Evolutionary conservation across 2,329 filamentous ascomycete species (phyloP), one percentile per base, ranked within the genome.

Genomic region (Aureobasidium sp.): DNA sequence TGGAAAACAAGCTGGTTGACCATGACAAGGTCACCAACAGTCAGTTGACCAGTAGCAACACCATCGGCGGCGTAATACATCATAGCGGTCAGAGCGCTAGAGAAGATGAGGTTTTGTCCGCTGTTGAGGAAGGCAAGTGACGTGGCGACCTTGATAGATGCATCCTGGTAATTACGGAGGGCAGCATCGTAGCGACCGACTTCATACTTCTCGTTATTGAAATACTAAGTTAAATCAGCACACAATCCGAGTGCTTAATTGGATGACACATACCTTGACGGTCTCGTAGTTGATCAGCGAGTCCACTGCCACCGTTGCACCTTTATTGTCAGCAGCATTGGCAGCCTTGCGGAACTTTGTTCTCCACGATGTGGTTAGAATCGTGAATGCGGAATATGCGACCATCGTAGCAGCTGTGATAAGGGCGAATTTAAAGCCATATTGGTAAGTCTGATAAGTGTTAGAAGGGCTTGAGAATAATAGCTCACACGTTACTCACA

Each of bases 1-100:
- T 98, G 93, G 72, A 98, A 98, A 55, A 98, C 90, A 16, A 98
- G 83, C 74, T 97, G 93, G 69, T 98, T 98, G 61, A 98, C 89
- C 88, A 98, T 94, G 66, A 98, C 93, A 27, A 98, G 77, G 66
- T 98, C 94, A 55, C 93, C 93, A 12, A 98, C 90, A 0, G 91
- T 96, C 62, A 98, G 72, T 5, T 76, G 74, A 12, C 91, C 91
- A 3, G 74, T 76, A 1, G 88, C 89, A 1, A 98, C 90, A 30
- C 94, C 94, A 63, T 91, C 83, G 21, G 89, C 89, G 5, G 90
- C 93, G 54, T 97, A 79, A 67, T 95, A 97, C 93, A 98, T 98
- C 91, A 98, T 98, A 24, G 81, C 86, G 0, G 93, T 96, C 57
- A 98, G 74, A 0, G 93, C 90, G 30, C 85, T 85, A 0, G 91